Evolutionary conservation across 805 yeast species (phyloP), one percentile per base, ranked within the genome.

Genomic region (Candida coleopterorum): DNA sequence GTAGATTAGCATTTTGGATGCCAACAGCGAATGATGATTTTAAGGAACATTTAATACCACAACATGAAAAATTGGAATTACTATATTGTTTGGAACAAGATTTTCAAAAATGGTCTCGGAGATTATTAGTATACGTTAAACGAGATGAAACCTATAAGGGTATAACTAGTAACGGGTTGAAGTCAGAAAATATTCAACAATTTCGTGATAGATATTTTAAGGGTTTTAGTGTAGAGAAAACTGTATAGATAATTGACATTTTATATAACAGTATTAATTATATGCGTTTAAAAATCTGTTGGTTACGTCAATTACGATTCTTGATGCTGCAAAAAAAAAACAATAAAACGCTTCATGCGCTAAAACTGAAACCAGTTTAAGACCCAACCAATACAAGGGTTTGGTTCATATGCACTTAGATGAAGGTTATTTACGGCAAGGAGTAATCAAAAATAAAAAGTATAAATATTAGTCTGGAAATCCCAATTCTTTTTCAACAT

Each of bases 1-100:
- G 97, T 1, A 67, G 97, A 44, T 67, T 93, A 24, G 85, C 93
- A 18, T 89, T 88, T 58, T 93, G 98, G 98, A 86, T 89, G 93
- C 98, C 98, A 0, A 83, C 95, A 1, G 95, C 96, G 1, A 88
- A 89, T 54, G 95, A 85, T 50, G 94, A 85, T 46, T 78, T 74
- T 44, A 69, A 77, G 24, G 75, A 71, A 39, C 77, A 84, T 31
- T 66, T 72, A 36, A 77, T 89, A 18, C 97, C 97, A 4, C 79
- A 77, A 47, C 96, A 93, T 58, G 70, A 75, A 42, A 75, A 74
- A 29, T 58, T 93, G 40, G 83, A 84, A 49, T 66, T 88, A 47
- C 62, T 81, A 32, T 79, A 83, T 46, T 77, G 80, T 41, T 70
- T 94, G 42, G 90, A 82, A 26, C 98, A 93, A 56, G 85, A 79